Base-by-base conservation (phyloP, 495 filamentous ascomycete genomes). In the Bathelium albidoporum region DNA sequence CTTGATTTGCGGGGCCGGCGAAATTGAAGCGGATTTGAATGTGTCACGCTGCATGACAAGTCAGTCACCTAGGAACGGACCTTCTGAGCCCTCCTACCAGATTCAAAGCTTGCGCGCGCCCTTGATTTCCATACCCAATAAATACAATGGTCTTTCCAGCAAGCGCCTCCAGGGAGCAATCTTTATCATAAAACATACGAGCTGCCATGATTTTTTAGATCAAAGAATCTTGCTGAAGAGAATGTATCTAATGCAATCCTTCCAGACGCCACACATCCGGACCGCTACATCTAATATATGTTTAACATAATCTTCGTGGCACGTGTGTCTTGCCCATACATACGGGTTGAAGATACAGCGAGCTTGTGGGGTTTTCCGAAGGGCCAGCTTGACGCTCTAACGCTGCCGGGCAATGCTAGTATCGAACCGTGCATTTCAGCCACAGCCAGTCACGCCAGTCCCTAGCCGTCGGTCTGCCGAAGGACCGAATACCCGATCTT, bases 111-210 rank as follows among this genome's bases (percentile, higher is more conserved):
- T 67, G 65, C 3, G 65, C 65, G 16, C 65, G 18, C 18, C 65
- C 65, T 61, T 67, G 62, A 39, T 67, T 67, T 41, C 65, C 65
- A 55, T 67, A 67, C 9, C 65, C 65, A 32, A 67, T 61, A 63
- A 67, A 67, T 3, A 64, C 55, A 53, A 65, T 61, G 10, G 55
- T 67, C 32, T 67, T 67, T 14, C 62, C 65, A 39, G 32, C 55
- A 22, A 67, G 58, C 20, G 58, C 14, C 5, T 49, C 65, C 14
- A 65, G 44, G 22, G 62, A 60, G 32, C 65, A 67, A 34, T 67
- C 65, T 5, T 58, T 49, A 55, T 67, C 65, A 36, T 67, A 67
- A 34, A 64, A 67, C 52, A 66, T 31, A 14, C 60, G 45, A 31
- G 64, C 53, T 3, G 61, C 18, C 64, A 66, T 66, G 49, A 29